Evolutionary conservation across 306 rosid genomes (phyloP).

Genomic region (Ormosia semicastrata): DNA sequence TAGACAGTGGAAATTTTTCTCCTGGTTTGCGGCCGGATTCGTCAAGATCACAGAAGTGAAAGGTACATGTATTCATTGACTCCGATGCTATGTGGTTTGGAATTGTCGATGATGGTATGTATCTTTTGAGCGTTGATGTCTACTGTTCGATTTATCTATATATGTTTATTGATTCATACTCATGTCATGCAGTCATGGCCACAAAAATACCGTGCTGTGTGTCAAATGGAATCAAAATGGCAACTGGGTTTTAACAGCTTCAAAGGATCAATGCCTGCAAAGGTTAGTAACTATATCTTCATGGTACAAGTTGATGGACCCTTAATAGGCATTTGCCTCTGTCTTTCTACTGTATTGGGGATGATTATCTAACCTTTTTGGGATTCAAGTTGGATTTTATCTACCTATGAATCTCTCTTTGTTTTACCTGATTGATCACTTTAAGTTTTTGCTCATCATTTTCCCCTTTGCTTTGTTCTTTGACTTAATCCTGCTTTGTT

Average conservation of each 20-base stretch:
- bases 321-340: not conserved
- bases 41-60: no score
- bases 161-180: conserved; percentile 12
- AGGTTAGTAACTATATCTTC: conserved; percentile 40
- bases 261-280: conserved; percentile 83
- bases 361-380: conserved; percentile 10
- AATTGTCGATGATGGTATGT: no score
- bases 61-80: no score
- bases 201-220: conserved; percentile 69
- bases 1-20: no score
- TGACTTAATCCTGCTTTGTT: conserved; percentile 10
- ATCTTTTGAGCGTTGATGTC: not conserved
- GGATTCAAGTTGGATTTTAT: conserved; percentile 18
- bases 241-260: conserved; percentile 78
- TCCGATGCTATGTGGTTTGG: no score
- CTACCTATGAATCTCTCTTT: not conserved
- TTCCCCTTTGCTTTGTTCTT: not conserved
- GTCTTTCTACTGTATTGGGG: not conserved
- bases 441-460: not conserved
- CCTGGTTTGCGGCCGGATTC: no score
- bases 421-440: not conserved
- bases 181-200: conserved; percentile 67
- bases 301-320: not conserved
- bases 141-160: not conserved
- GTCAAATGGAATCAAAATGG: conserved; percentile 89